Evolutionary conservation across 2,329 filamentous ascomycete species (phyloP).

Genomic region (Parastagonospora avenae): DNA sequence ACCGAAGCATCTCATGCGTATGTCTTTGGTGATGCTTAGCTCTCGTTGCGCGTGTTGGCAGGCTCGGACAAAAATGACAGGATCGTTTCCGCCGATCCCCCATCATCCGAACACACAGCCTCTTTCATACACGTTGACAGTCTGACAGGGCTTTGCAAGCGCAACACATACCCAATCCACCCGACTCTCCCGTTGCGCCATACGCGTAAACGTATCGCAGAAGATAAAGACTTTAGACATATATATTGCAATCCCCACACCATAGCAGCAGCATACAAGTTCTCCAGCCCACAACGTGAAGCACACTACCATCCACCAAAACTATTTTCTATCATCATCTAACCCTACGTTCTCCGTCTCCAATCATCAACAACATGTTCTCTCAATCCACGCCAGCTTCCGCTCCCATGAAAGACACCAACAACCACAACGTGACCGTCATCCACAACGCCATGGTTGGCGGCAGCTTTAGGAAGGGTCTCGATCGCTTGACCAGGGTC

Average conservation of each 20-base stretch:
- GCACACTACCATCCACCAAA: background rate
- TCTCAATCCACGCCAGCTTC: background rate
- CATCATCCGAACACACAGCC: background rate
- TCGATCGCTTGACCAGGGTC: slow-evolving; percentile 7
- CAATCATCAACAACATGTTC: background rate
- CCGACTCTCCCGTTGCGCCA: background rate
- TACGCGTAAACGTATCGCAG: background rate
- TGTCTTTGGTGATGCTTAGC: background rate
- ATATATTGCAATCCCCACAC: too few relatives aligned
- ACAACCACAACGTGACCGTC: background rate
- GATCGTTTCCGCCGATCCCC: background rate
- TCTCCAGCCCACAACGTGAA: background rate
- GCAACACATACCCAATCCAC: background rate
- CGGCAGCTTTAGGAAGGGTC: slow-evolving; percentile 10
- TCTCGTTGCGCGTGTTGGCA: background rate
- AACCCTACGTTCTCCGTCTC: too few relatives aligned
- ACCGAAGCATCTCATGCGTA: background rate
- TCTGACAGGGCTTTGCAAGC: background rate
- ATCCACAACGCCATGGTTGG: background rate
- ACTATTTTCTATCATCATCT: background rate
- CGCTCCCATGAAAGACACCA: background rate
- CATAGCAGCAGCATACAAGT: too few relatives aligned
- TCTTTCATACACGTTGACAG: background rate
- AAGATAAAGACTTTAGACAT: too few relatives aligned
- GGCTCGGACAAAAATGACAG: background rate